Percentiles rank a stretch among this genome's conserved stretches.
phyloP scores from a whole-genome alignment of 805 yeast genomes.

The Cyberlindnera sargentensis region DNA sequence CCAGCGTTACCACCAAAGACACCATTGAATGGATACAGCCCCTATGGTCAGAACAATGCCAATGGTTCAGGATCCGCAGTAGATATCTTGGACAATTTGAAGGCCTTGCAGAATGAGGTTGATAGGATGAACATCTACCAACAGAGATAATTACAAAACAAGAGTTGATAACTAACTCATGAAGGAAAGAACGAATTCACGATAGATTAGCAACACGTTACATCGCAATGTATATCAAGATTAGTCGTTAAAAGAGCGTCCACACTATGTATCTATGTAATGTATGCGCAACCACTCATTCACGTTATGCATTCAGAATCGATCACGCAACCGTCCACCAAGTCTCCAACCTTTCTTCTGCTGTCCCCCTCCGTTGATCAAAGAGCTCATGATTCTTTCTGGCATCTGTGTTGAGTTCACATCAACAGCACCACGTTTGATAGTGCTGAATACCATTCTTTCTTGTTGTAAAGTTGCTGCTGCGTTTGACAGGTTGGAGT shows the following conservation, averaged over 20 bases:
- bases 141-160: neutral
- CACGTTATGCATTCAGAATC: slow-evolving; percentile 1
- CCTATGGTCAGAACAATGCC: neutral
- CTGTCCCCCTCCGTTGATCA: neutral
- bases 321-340: slow-evolving; percentile 8
- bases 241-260: neutral
- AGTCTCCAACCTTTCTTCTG: slow-evolving; percentile 11
- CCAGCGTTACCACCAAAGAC: slow-evolving; percentile 21
- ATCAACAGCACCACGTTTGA: slow-evolving; percentile 20
- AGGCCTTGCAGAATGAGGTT: slow-evolving; percentile 64
- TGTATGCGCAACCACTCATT: no score
- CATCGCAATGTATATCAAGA: neutral
- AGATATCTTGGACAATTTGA: slow-evolving; percentile 56
- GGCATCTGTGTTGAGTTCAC: slow-evolving; percentile 12
- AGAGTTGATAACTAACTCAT: no score
- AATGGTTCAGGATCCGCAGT: slow-evolving; percentile 20
- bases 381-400: slow-evolving; percentile 8
- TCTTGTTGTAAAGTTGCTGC: slow-evolving; percentile 23
- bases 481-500: slow-evolving; percentile 9
- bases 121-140: slow-evolving; percentile 36
- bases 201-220: no score
- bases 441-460: slow-evolving; percentile 17
- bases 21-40: slow-evolving; percentile 1
- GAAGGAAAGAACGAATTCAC: no score
- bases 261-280: neutral